phyloP scores from a whole-genome alignment of 2,329 filamentous ascomycete genomes.

The Anisogramma anomala region DNA sequence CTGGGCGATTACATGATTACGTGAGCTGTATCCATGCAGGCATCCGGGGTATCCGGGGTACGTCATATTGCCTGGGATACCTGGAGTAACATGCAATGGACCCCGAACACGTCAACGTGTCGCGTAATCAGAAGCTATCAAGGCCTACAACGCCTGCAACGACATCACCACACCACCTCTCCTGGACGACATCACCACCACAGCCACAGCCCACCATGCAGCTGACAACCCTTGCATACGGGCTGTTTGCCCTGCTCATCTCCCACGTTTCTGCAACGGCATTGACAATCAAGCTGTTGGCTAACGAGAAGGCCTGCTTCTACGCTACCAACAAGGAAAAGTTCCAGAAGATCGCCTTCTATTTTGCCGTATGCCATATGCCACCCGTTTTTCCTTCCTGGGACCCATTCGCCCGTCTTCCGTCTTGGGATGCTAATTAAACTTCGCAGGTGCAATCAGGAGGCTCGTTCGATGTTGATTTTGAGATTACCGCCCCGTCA shows the following conservation, averaged over 20 bases:
- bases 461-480: constrained; percentile 95
- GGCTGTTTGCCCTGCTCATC: constrained; percentile 60
- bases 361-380: constrained; percentile 91
- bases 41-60: too few relatives aligned
- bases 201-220: constrained; percentile 46
- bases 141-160: too few relatives aligned
- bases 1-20: too few relatives aligned
- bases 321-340: constrained; percentile 67
- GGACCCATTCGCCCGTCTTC: too few relatives aligned
- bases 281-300: constrained; percentile 80
- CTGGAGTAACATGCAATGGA: too few relatives aligned
- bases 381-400: too few relatives aligned
- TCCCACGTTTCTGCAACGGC: constrained; percentile 74
- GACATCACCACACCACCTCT: too few relatives aligned
- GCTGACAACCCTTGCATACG: constrained; percentile 46
- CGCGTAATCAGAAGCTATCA: too few relatives aligned
- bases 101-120: too few relatives aligned
- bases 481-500: constrained; percentile 70
- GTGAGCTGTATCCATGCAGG: too few relatives aligned
- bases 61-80: too few relatives aligned
- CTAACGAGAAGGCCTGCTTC: constrained; percentile 95
- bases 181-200: constrained; percentile 17
- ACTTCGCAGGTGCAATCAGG: constrained; percentile 78
- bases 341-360: constrained; percentile 88
- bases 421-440: background rate